These are phyloP conservation scores for Laetiporus sulphureus DNA, from an alignment of 1,284 basidiomycete species.

Conservation along the genomic window DNA sequence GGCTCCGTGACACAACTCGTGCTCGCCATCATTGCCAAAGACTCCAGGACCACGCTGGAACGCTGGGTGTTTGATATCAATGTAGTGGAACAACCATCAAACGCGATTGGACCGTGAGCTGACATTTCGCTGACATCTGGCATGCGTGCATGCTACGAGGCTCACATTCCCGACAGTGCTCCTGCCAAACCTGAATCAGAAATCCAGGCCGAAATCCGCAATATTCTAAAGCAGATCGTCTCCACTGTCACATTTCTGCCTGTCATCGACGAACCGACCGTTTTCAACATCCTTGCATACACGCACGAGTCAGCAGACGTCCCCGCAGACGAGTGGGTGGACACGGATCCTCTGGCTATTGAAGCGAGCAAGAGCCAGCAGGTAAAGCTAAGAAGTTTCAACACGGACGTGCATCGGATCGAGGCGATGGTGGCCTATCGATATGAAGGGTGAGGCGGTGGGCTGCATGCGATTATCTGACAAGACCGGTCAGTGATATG, in stretches of 20 bases:
- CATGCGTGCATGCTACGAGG: too few relatives aligned
- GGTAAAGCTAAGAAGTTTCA: conserved; percentile 87
- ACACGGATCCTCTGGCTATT: conserved; percentile 92
- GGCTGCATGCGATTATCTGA: too few relatives aligned
- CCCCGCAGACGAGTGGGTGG: conserved; percentile 88
- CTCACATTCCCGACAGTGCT: conserved; percentile 26
- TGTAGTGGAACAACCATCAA: conserved; percentile 54
- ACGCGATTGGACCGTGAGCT: conserved; percentile 42
- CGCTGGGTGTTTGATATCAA: conserved; percentile 98
- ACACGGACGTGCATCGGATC: conserved; percentile 85
- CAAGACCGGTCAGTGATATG: too few relatives aligned
- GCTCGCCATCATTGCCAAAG: conserved; percentile 93
- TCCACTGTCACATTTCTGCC: conserved; percentile 95
- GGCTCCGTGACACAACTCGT: conserved; percentile 91
- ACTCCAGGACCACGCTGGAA: conserved; percentile 87
- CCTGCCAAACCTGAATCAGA: conserved; percentile 78
- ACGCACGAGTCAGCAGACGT: conserved; percentile 84
- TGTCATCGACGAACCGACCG: conserved; percentile 90
- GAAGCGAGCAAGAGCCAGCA: conserved; percentile 95
- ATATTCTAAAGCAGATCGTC: conserved; percentile 98
- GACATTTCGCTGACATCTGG: conserved; percentile 4
- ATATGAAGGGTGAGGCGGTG: conserved; percentile 59
- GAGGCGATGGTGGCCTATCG: conserved; percentile 87
- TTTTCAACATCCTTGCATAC: conserved; percentile 95
- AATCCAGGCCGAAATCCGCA: conserved; percentile 95